Evolutionary conservation across 2,329 filamentous ascomycete genomes (phyloP).

Genomic region (Penicillium sp.): DNA sequence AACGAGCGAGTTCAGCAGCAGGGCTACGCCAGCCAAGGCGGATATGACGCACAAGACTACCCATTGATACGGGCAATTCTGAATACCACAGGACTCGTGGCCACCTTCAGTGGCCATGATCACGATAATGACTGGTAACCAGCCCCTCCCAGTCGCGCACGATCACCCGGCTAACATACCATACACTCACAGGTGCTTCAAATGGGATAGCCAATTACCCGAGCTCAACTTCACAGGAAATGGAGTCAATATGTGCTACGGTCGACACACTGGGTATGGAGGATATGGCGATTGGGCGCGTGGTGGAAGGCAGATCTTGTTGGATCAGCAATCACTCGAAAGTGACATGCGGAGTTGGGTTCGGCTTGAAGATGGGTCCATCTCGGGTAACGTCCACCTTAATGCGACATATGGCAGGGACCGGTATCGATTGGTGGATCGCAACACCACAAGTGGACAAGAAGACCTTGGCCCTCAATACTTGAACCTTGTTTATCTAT

Average conservation of each 20-base stretch:
- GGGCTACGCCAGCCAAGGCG: constrained; percentile 13
- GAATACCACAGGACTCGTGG: constrained; percentile 56
- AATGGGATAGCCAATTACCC: constrained; percentile 34
- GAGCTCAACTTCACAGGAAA: constrained; percentile 42
- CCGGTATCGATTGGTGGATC: constrained; percentile 41
- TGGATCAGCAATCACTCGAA: constrained; percentile 48
- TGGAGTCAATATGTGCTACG: constrained; percentile 56
- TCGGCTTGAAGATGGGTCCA: constrained; percentile 57
- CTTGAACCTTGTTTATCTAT: neutral
- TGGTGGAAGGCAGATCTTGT: constrained; percentile 58
- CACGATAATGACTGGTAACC: constrained; percentile 64
- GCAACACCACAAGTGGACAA: neutral
- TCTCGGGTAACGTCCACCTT: constrained; percentile 55
- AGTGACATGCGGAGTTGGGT: constrained; percentile 61
- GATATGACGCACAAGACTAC: constrained; percentile 53
- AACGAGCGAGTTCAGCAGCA: constrained; percentile 44
- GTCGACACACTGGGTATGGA: constrained; percentile 69
- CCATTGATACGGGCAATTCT: constrained; percentile 65
- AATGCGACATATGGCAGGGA: constrained; percentile 63
- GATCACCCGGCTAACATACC: constrained; percentile 19
- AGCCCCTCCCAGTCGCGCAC: constrained; percentile 38
- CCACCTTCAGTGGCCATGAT: constrained; percentile 66
- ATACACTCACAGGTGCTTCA: constrained; percentile 38
- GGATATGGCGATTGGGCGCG: constrained; percentile 68
- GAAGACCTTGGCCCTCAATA: neutral